Evolutionary conservation across 2,329 filamentous ascomycete genomes (phyloP), one percentile per base, ranked within the genome.

Genomic region (Aspergillus pseudoviridinutans): DNA sequence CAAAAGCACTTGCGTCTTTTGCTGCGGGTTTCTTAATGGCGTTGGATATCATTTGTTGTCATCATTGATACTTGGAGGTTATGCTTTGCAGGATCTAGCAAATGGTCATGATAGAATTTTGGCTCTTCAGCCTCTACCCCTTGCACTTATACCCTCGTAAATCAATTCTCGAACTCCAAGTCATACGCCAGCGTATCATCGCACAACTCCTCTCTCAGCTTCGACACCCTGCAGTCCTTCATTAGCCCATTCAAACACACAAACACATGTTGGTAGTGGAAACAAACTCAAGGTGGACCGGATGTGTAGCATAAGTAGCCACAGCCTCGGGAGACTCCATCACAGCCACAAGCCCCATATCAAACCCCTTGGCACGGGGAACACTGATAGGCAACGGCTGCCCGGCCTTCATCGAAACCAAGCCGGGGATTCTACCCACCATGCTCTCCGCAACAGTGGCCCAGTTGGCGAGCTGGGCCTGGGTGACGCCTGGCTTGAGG

Each of bases 301-400:
- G 77, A 69, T 80, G 78, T 49, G 65, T 65, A 3, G 75, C 77
- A 69, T 80, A 81, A 9, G 68, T 70, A 50, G 68, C 66, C 4
- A 80, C 61, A 66, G 79, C 69, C 38, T 76, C 76, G 3, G 71
- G 59, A 46, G 74, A 75, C 59, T 80, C 78, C 61, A 80, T 57
- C 5, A 79, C 69, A 4, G 78, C 77, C n/a, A 80, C 72, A 10
- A 80, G 58, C 2, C 74, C 78, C 69, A 78, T 71, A 64, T 80
- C 67, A 56, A 74, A 80, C 1, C 78, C 78, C 54, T 79, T 72
- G 22, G 75, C 72, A 41, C 78, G 70, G 32, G 74, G 68, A 4
- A 77, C 72, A 14, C 73, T 77, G 25, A 74, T 71, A 0, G 74
- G 67, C 22, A 78, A 60, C 3, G 78, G 77, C 7, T 63, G 58